Percentiles rank a stretch among this genome's conserved stretches.
Conservation (phyloP, 805 yeast genomes). For the Sporopachydermia quercuum region DNA sequence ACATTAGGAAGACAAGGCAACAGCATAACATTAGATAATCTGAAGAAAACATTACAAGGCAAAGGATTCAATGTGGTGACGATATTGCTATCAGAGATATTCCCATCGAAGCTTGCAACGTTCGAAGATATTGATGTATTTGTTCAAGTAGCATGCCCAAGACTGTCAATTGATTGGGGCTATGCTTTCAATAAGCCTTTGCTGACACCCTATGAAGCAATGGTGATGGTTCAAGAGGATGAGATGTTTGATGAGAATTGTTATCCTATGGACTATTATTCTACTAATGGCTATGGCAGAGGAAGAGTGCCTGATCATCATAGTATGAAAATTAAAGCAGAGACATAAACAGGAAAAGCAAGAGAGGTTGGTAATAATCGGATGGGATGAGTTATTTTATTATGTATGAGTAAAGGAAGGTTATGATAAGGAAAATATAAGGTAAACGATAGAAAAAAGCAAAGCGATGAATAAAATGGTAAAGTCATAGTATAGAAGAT, state of each 20-base stretch:
- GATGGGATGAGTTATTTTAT: not conserved
- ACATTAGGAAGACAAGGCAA: conserved; percentile 95
- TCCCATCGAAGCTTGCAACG: conserved; percentile 83
- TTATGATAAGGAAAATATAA: too few species aligned
- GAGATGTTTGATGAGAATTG: conserved; percentile 42
- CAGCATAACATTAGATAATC: conserved; percentile 51
- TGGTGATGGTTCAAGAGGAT: conserved; percentile 73
- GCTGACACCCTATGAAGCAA: conserved; percentile 90
- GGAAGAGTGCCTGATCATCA: conserved; percentile 52
- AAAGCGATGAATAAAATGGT: too few species aligned
- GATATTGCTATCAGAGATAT: conserved; percentile 80
- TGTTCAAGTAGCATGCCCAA: conserved; percentile 95
- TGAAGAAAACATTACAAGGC: conserved; percentile 37
- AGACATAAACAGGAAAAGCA: not conserved
- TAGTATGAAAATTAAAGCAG: conserved; percentile 3
- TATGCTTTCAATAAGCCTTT: conserved; percentile 89
- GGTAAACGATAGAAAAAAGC: too few species aligned
- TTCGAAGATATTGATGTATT: conserved; percentile 90
- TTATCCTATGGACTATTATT: conserved; percentile 95
- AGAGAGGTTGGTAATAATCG: not conserved
- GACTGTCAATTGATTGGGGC: conserved; percentile 96
- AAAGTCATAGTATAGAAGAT: too few species aligned
- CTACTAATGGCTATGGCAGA: conserved; percentile 81
- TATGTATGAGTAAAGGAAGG: too few species aligned
- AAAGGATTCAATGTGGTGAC: conserved; percentile 60